Base-by-base conservation (phyloP, 495 filamentous ascomycete species). In the Lasiosphaeria hispida region DNA sequence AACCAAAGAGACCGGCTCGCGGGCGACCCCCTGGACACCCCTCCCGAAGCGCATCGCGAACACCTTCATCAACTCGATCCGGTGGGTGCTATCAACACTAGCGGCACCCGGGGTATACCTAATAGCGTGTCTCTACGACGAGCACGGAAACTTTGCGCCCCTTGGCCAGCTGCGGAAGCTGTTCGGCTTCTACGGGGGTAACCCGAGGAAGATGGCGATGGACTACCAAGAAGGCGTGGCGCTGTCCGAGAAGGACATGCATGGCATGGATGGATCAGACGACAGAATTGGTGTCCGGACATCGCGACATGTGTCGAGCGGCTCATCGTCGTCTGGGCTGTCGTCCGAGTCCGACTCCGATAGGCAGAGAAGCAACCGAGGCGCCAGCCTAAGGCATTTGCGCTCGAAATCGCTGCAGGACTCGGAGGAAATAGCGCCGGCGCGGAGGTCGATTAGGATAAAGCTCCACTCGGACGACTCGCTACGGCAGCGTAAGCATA, bases 381-480 rank as follows among this genome's bases (percentile, higher is more conserved):
- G 53, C 39, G 19, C 48, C 40, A 56, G 58, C 64, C 64, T 55
- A 43, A 59, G 56, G 42, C 81, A 80, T 65, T 67, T 72, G 23
- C 81, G 85, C 54, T 79, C 84, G 10, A 85, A 85, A 63, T 80
- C 77, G 54, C 70, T 52, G 58, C 80, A 63, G 71, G 62, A 73
- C 37, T 43, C 68, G 34, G 90, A 85, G 69, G 90, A 83, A 58
- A 79, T 78, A 57, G 74, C 79, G 48, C 89, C 84, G 57, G 71
- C 85, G 3, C 83, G 90, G 60, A 84, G 91, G 34, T 93, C 91
- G 13, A 96, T 96, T 60, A 83, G 91, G 33, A 96, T 97, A 63
- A 96, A 95, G 70, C 79, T 96, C 11, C 83, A 92, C 71, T 89
- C 90, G 61, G 92, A 97, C 66, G 90, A 96, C 45, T 75, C 78